Conservation (phyloP, 2,329 filamentous ascomycete genomes). For the Septoria linicola region DNA sequence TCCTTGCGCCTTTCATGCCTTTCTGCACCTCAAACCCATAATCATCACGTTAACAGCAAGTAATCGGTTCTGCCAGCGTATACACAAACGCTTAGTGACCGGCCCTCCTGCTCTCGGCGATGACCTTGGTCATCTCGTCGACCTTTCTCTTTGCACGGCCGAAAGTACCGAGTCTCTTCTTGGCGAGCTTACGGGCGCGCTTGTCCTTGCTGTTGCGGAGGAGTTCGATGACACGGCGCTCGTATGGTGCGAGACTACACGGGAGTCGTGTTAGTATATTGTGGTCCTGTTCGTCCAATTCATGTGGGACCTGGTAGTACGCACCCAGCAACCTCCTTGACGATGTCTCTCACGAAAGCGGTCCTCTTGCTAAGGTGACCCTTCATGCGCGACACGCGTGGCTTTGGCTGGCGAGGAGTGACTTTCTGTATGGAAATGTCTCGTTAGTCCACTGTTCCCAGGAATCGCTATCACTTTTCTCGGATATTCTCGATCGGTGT, state of each 20-base stretch:
- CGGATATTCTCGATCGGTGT: conserved; percentile 11
- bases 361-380: conserved; percentile 96
- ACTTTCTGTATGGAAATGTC: conserved; percentile 44
- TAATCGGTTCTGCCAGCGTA: conserved; percentile 5
- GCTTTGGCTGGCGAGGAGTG: conserved; percentile 51
- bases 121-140: conserved; percentile 96
- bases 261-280: conserved; percentile 9
- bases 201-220: conserved; percentile 99
- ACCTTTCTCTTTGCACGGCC: conserved; percentile 99
- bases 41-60: conserved; percentile 18
- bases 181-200: conserved; percentile 97
- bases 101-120: conserved; percentile 86
- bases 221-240: conserved; percentile 98
- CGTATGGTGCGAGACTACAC: conserved; percentile 57
- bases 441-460: conserved; percentile 26
- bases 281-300: neutral
- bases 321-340: conserved; percentile 96
- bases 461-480: conserved; percentile 7
- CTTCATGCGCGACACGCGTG: conserved; percentile 69
- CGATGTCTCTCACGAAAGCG: conserved; percentile 92
- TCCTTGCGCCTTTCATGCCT: conserved; percentile 24
- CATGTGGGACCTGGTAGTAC: conserved; percentile 33
- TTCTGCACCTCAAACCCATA: conserved; percentile 18
- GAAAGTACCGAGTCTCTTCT: conserved; percentile 99
- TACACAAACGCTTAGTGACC: conserved; percentile 60